Base-by-base conservation (phyloP, 495 filamentous ascomycete genomes). In the Talaromyces nanjingensis region DNA sequence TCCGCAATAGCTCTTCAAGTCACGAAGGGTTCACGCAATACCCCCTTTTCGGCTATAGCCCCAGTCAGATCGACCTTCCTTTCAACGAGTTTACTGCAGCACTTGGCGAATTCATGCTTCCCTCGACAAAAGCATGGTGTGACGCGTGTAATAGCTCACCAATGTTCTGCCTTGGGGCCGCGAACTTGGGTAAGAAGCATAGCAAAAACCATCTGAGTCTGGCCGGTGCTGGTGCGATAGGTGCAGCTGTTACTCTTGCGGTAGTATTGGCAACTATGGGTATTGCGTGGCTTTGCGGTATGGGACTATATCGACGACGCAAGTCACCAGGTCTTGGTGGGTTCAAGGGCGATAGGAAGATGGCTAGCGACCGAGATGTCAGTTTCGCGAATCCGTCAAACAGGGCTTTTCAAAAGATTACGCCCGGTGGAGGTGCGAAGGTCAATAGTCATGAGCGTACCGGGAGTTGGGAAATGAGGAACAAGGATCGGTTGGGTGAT, bases 101-200 rank as follows among this genome's bases (percentile, higher is more conserved):
- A 65, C 83, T 94, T 76, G 71, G 77, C 61, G 78, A 81, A 42
- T 83, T 92, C 68, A 77, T 89, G 2, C 70, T 93, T 57, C 74
- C 74, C 0, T 79, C 81, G 20, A 82, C 81, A 11, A 69, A 78
- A 37, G 77, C 86, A 24, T 96, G 91, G 91, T 96, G 91, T 71
- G 59, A 67, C 0, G 71, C 74, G 47, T 96, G 91, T 68, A 83
- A 84, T n/a, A 84, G 87, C 54, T 76, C 75, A 0, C 84, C 82
- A 2, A 78, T 83, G 1, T 77, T 84, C 39, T 96, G 91, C 69
- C 76, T 82, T 9, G 76, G 73, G 4, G 74, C 75, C 20, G 63
- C 73, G 16, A 59, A 65, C 6, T 67, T 68, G 29, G 49, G 60
- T 11, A 62, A 77, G 34, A 45, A 65, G 18, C 72, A 73, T 6